These are phyloP conservation scores for Peronospora farinosa DNA, from an alignment of 352 stramenopile genomes.

Conservation along the genomic window DNA sequence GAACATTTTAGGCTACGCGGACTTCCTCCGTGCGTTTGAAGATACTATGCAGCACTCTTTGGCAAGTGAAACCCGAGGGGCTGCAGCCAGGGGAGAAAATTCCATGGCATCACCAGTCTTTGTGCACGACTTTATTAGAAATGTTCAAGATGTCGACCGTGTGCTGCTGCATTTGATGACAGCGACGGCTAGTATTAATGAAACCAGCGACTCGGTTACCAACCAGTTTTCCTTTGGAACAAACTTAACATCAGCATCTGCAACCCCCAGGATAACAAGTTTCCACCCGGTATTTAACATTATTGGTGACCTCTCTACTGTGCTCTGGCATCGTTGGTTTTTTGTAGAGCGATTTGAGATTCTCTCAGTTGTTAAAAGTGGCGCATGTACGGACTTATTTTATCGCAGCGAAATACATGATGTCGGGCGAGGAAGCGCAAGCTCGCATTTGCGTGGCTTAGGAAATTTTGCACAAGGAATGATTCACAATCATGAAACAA, in stretches of 20 bases:
- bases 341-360: slow-evolving; percentile 85
- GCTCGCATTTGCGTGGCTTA: slow-evolving; percentile 21
- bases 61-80: slow-evolving; percentile 4
- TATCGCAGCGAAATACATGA: slow-evolving; percentile 45
- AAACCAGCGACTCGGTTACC: slow-evolving; percentile 37
- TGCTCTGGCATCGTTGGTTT: slow-evolving; percentile 89
- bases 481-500: slow-evolving; percentile 30
- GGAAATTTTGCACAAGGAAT: slow-evolving; percentile 27
- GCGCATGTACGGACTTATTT: slow-evolving; percentile 53
- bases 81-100: slow-evolving; percentile 6
- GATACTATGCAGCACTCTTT: slow-evolving; percentile 38
- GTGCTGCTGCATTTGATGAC: slow-evolving; percentile 83
- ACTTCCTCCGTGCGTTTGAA: slow-evolving; percentile 82
- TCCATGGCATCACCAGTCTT: slow-evolving; percentile 35
- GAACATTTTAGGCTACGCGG: slow-evolving; percentile 73
- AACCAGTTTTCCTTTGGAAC: slow-evolving; percentile 73
- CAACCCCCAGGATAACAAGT: slow-evolving; percentile 34
- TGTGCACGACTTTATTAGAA: slow-evolving; percentile 77
- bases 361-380: slow-evolving; percentile 63
- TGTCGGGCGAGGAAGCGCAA: slow-evolving; percentile 27
- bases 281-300: slow-evolving; percentile 87
- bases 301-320: slow-evolving; percentile 77
- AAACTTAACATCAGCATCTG: slow-evolving; percentile 23
- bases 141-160: slow-evolving; percentile 82
- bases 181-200: slow-evolving; percentile 40